Evolutionary conservation across 2,329 filamentous ascomycete genomes (phyloP).

Genomic region (Leptographium radiaticola): DNA sequence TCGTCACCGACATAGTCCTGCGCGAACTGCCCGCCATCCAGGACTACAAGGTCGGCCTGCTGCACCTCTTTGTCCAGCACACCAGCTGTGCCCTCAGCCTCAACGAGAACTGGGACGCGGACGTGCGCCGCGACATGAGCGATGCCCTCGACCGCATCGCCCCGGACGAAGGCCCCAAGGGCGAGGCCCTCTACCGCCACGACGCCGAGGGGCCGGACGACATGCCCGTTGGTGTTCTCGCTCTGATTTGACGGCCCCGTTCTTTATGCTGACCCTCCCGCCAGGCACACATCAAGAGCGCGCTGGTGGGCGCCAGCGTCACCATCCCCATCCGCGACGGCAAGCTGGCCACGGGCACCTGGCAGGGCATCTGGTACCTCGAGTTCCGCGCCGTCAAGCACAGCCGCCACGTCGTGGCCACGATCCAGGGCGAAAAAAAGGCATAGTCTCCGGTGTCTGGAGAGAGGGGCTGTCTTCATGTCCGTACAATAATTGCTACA

Average conservation of each 20-base stretch:
- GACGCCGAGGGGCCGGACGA: slow-evolving; percentile 77
- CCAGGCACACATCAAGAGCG: slow-evolving; percentile 84
- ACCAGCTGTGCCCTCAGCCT: slow-evolving; percentile 81
- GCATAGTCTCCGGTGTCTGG: no score
- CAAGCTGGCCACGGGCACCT: slow-evolving; percentile 55
- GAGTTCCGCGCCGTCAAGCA: slow-evolving; percentile 75
- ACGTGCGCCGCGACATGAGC: slow-evolving; percentile 88
- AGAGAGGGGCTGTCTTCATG: neutral
- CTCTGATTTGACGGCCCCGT: neutral
- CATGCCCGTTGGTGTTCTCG: slow-evolving; percentile 58
- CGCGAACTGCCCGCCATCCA: slow-evolving; percentile 65
- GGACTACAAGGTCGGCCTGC: slow-evolving; percentile 70
- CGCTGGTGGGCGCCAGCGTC: slow-evolving; percentile 76
- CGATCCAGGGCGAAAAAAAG: slow-evolving; percentile 85
- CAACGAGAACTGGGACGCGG: slow-evolving; percentile 81
- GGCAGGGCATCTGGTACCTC: slow-evolving; percentile 89
- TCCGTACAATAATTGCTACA: no score
- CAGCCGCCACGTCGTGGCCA: slow-evolving; percentile 72
- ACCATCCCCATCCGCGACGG: slow-evolving; percentile 86
- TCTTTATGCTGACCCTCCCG: neutral
- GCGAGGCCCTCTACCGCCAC: slow-evolving; percentile 69
- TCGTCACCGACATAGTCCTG: slow-evolving; percentile 67
- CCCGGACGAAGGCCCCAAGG: slow-evolving; percentile 60
- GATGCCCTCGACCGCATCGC: slow-evolving; percentile 86
- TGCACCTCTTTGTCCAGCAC: slow-evolving; percentile 91